Percentiles rank a stretch among this genome's conserved stretches.
Evolutionary conservation across 495 filamentous ascomycete genomes (phyloP).

Genomic region (Neurospora sp.): DNA sequence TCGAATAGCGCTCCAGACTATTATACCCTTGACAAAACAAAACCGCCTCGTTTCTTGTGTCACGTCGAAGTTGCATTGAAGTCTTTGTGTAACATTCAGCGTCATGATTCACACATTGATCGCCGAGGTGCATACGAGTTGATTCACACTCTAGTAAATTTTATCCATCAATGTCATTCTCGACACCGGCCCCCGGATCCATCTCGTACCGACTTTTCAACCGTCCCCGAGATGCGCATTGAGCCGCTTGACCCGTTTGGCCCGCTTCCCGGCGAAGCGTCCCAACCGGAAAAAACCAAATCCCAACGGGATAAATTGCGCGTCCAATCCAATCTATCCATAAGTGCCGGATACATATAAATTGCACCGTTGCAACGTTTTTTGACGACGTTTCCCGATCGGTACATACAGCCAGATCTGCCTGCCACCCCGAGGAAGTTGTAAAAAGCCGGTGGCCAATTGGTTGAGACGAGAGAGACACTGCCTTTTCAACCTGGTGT

Average conservation of each 20-base stretch:
- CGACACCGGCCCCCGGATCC: not conserved
- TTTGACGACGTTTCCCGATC: not conserved
- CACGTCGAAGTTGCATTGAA: not conserved
- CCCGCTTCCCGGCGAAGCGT: not conserved
- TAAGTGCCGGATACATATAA: not conserved
- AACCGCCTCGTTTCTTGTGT: not conserved
- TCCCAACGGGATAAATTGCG: not conserved
- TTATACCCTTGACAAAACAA: not conserved
- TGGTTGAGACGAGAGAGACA: not conserved
- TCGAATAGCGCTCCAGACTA: not conserved
- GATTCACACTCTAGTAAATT: not conserved
- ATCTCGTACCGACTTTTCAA: not conserved
- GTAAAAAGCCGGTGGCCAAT: constrained; percentile 6
- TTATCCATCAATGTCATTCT: not conserved
- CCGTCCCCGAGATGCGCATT: not conserved
- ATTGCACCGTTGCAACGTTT: not conserved
- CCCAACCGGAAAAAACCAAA: not conserved
- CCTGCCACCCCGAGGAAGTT: constrained; percentile 1
- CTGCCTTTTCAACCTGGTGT: not conserved
- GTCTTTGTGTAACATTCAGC: not conserved
- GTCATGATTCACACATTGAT: not conserved
- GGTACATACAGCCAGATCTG: not conserved
- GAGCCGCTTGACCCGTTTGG: not conserved
- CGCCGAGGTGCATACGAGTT: not conserved
- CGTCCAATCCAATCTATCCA: not conserved